phyloP scores from a whole-genome alignment of 495 filamentous ascomycete species.

The Daldinia grandis region DNA sequence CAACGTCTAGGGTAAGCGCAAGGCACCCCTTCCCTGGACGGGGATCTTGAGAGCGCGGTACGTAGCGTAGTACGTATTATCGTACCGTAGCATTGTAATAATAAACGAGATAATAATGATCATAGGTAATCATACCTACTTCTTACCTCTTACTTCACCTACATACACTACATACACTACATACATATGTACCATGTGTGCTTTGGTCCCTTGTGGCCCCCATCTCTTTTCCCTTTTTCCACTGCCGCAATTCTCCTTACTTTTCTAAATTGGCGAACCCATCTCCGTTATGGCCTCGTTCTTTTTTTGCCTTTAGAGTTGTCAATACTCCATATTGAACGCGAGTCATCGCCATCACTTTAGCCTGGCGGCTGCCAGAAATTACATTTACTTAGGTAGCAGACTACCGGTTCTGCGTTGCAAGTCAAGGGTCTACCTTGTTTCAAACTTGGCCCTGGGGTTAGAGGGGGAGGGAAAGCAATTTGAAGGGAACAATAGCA shows the following conservation, averaged over 20 bases:
- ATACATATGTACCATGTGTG: slow-evolving; percentile 12
- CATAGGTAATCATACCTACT: slow-evolving; percentile 27
- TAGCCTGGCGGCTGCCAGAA: slow-evolving; percentile 4
- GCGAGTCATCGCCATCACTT: not conserved
- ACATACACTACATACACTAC: not conserved
- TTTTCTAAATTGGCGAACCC: slow-evolving; percentile 7
- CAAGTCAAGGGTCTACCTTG: slow-evolving; percentile 39
- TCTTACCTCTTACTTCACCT: not conserved
- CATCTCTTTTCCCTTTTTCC: slow-evolving; percentile 24
- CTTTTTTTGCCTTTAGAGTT: slow-evolving; percentile 21
- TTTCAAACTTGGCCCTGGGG: slow-evolving; percentile 22
- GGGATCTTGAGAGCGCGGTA: slow-evolving; percentile 32
- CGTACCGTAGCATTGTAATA: slow-evolving; percentile 36
- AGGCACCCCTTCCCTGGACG: slow-evolving; percentile 25
- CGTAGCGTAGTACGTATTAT: slow-evolving; percentile 22
- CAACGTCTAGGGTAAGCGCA: slow-evolving; percentile 7
- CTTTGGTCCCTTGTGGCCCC: slow-evolving; percentile 39
- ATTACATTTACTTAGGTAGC: not conserved
- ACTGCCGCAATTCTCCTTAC: slow-evolving; percentile 21
- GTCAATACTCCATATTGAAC: slow-evolving; percentile 22
- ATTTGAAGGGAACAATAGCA: slow-evolving; percentile 27
- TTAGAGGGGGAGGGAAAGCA: slow-evolving; percentile 28
- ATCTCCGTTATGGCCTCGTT: slow-evolving; percentile 28
- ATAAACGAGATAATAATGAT: slow-evolving; percentile 43
- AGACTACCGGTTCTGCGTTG: slow-evolving; percentile 19